Conservation (phyloP, 2,329 filamentous ascomycete genomes). For the Didymella keratinophila region DNA sequence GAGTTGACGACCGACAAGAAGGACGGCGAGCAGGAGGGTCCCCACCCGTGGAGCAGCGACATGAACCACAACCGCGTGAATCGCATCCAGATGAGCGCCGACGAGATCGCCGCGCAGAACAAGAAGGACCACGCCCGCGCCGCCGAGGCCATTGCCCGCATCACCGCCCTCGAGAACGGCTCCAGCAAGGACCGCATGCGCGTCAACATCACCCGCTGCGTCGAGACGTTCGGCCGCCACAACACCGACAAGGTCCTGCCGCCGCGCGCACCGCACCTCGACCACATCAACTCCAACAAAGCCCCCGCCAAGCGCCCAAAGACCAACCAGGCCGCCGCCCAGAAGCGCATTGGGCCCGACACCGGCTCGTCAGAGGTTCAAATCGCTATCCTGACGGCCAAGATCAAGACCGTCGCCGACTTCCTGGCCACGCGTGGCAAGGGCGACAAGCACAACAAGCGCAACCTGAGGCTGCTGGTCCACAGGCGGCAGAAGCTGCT, state of each 20-base stretch:
- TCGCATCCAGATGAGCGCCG: conserved; percentile 22
- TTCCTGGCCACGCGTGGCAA: conserved; percentile 74
- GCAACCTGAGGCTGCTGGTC: conserved; percentile 83
- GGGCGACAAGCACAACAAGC: conserved; percentile 93
- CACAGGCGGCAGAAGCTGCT: conserved; percentile 90
- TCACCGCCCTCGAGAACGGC: conserved; percentile 78
- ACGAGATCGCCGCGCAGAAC: conserved; percentile 35
- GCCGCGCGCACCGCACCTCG: conserved; percentile 62
- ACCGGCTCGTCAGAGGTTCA: conserved; percentile 98
- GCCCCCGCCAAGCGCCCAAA: conserved; percentile 55
- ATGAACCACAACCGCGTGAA: conserved; percentile 8
- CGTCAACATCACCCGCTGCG: conserved; percentile 83
- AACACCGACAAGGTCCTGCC: conserved; percentile 77
- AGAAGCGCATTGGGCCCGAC: conserved; percentile 80
- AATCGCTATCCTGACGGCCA: conserved; percentile 91
- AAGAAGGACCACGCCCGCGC: conserved; percentile 68
- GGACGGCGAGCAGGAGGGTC: neutral
- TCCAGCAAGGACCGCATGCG: conserved; percentile 80
- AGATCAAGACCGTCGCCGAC: conserved; percentile 83
- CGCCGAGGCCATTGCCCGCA: conserved; percentile 77
- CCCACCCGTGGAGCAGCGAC: conserved; percentile 19
- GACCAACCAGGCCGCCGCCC: conserved; percentile 38
- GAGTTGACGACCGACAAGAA: conserved; percentile 19
- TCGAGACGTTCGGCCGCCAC: conserved; percentile 90
- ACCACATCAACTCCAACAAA: conserved; percentile 56